Evolutionary conservation across 2,329 filamentous ascomycete species (phyloP).

Genomic region (Pseudogymnoascus sp.): DNA sequence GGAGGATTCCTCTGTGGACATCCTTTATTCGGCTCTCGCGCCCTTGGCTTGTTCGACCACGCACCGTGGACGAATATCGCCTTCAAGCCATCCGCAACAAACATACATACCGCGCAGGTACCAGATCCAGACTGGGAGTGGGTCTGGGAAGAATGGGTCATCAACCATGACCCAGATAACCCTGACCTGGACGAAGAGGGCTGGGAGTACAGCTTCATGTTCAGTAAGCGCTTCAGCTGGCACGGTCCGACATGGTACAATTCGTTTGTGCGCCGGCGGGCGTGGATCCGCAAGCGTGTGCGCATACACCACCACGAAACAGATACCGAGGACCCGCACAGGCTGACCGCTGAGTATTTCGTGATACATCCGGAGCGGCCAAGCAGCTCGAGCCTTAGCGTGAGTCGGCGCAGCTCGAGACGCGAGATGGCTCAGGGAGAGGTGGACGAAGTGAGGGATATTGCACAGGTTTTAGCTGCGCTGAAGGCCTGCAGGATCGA

Average conservation of each 20-base stretch:
- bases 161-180: conserved; percentile 51
- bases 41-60: conserved; percentile 79
- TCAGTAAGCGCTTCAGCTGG: conserved; percentile 69
- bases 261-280: conserved; percentile 82
- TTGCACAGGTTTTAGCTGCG: conserved; percentile 55
- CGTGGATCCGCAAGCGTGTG: conserved; percentile 77
- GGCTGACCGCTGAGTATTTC: conserved; percentile 73
- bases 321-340: conserved; percentile 44
- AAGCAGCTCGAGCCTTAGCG: conserved; percentile 29
- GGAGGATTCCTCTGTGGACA: conserved; percentile 84
- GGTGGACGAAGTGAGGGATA: conserved; percentile 49
- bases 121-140: conserved; percentile 95
- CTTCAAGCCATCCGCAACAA: conserved; percentile 52
- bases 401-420: background rate
- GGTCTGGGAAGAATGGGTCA: conserved; percentile 60
- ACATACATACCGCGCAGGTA: conserved; percentile 79
- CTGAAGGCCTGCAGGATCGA: conserved; percentile 71
- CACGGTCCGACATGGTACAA: conserved; percentile 89
- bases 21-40: conserved; percentile 79
- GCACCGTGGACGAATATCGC: conserved; percentile 73
- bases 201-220: conserved; percentile 94
- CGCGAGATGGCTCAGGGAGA: conserved; percentile 34
- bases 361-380: conserved; percentile 54
- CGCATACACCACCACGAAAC: conserved; percentile 44
- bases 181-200: conserved; percentile 79